A percentile compares a stretch with the other conserved stretches of the same genome.
phyloP scores from a whole-genome alignment of 2,329 filamentous ascomycete genomes.

The Chrysoporthe puriensis region DNA sequence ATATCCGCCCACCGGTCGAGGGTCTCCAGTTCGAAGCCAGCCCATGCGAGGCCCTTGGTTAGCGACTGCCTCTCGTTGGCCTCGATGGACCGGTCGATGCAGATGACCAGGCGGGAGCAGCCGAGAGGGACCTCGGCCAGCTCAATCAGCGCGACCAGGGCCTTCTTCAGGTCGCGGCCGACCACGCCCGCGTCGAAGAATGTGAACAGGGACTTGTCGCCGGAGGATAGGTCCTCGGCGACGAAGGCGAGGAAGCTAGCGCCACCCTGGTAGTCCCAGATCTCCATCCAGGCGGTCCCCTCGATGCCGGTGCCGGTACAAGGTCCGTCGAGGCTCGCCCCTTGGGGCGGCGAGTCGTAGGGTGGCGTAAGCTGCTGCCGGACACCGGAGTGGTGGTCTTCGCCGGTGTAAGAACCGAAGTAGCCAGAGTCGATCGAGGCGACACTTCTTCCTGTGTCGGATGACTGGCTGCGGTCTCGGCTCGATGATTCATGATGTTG shows the following conservation, averaged over 20 bases:
- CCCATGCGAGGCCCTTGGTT: conserved; percentile 87
- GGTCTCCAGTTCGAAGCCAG: conserved; percentile 83
- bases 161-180: conserved; percentile 81
- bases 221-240: conserved; percentile 56
- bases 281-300: conserved; percentile 71
- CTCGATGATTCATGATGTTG: conserved; percentile 32
- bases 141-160: conserved; percentile 91
- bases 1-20: conserved; percentile 74
- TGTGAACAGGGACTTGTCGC: conserved; percentile 76
- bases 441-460: conserved; percentile 18
- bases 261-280: conserved; percentile 85
- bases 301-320: conserved; percentile 35
- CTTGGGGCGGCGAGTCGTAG: conserved; percentile 44
- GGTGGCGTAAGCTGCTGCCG: conserved; percentile 49
- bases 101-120: conserved; percentile 78
- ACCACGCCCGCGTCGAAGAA: conserved; percentile 79
- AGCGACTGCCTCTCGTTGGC: conserved; percentile 66
- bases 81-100: conserved; percentile 73
- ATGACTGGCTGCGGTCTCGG: conserved; percentile 8
- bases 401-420: conserved; percentile 32
- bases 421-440: conserved; percentile 28
- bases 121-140: conserved; percentile 76
- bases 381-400: conserved; percentile 31
- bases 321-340: conserved; percentile 32
- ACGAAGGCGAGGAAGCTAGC: conserved; percentile 87